These are phyloP conservation scores for Rosa hybrid DNA, from an alignment of 331 rosid species.

Conservation along the genomic window DNA sequence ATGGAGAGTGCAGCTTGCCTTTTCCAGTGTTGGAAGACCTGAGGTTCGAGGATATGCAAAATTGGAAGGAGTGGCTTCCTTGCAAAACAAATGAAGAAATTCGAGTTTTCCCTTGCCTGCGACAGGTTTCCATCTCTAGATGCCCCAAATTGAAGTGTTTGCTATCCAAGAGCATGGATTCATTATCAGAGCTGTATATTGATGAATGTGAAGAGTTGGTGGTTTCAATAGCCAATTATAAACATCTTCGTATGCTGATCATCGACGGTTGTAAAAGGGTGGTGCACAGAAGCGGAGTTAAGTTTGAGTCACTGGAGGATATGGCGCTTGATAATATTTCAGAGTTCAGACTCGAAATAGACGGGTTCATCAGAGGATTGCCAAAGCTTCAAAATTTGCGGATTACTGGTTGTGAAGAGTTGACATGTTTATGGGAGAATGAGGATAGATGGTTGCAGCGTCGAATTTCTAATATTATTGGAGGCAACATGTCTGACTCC, in stretches of 20 bases:
- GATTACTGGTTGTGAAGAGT: neutral
- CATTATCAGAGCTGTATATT: neutral
- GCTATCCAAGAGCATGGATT: constrained; percentile 20
- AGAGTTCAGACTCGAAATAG: constrained; percentile 3
- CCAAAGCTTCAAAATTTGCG: neutral
- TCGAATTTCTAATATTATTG: neutral
- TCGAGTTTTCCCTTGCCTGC: constrained; percentile 10
- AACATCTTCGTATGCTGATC: neutral
- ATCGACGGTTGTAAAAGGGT: constrained; percentile 21
- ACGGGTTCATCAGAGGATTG: constrained; percentile 8
- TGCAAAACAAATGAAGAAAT: neutral
- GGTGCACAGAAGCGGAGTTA: neutral
- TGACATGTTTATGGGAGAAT: constrained; percentile 15
- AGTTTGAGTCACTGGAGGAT: constrained; percentile 14
- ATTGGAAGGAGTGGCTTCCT: constrained; percentile 24
- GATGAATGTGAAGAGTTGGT: constrained; percentile 17
- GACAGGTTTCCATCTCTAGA: neutral
- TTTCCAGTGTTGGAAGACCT: constrained; percentile 24
- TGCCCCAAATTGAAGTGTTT: constrained; percentile 25
- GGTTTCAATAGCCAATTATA: constrained; percentile 15
- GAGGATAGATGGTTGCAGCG: neutral
- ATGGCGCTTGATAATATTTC: neutral
- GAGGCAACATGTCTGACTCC: neutral
- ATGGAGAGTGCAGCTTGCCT: constrained; percentile 2
- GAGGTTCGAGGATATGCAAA: constrained; percentile 13